Evolutionary conservation across 768 basidiomycete genomes (phyloP).

Genomic region (Hygrophorus russula): DNA sequence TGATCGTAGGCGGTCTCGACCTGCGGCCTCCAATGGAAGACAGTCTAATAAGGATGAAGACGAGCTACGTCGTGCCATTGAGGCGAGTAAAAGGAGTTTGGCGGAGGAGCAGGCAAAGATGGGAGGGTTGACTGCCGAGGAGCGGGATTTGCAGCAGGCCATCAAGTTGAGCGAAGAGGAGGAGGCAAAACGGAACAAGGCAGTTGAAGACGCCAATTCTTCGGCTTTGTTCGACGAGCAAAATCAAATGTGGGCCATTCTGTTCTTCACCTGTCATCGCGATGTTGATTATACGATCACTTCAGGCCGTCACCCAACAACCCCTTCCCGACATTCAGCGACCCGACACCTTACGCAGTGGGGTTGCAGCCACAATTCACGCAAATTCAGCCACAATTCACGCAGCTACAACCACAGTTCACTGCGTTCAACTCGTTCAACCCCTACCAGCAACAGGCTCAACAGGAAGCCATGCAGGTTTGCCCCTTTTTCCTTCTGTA

Average conservation of each 20-base stretch:
- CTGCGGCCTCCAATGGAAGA: not conserved
- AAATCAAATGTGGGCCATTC: conserved; percentile 53
- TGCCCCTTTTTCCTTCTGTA: not conserved
- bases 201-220: conserved; percentile 65
- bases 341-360: conserved; percentile 48
- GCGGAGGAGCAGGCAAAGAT: conserved; percentile 48
- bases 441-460: conserved; percentile 85
- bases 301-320: conserved; percentile 28
- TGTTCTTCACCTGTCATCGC: not conserved
- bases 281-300: conserved; percentile 3
- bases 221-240: conserved; percentile 79
- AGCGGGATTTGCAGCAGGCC: conserved; percentile 76
- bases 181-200: conserved; percentile 62
- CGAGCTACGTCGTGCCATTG: conserved; percentile 77
- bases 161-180: conserved; percentile 85
- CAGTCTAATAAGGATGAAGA: conserved; percentile 49
- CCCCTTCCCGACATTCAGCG: conserved; percentile 44
- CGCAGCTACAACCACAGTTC: conserved; percentile 65
- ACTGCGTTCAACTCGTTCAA: conserved; percentile 64
- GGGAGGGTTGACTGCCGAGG: conserved; percentile 43
- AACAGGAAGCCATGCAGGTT: conserved; percentile 77
- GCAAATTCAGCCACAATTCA: conserved; percentile 23
- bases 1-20: conserved; percentile 33
- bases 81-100: conserved; percentile 71
- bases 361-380: conserved; percentile 46